Conservation (phyloP, 179 eudicot genomes). For the Drosera spatulata region DNA sequence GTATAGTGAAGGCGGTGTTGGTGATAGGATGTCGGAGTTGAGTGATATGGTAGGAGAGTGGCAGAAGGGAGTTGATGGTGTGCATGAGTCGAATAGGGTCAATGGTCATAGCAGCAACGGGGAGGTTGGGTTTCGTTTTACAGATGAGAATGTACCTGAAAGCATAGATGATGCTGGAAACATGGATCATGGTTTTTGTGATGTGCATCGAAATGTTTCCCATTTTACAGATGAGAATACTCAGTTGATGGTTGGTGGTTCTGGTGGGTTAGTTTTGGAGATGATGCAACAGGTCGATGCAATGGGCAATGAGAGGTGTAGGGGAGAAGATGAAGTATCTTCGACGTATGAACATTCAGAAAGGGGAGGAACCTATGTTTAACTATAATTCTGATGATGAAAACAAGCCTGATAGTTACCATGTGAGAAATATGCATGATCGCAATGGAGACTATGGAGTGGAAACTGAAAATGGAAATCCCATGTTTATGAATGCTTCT, state of each 20-base stretch:
- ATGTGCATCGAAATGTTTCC: no score
- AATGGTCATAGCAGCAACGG: slow-evolving; percentile 24
- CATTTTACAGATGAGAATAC: no score
- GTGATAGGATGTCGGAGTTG: slow-evolving; percentile 8
- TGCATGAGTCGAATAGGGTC: slow-evolving; percentile 9
- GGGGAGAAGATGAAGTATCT: slow-evolving; percentile 43
- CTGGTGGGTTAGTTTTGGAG: slow-evolving; percentile 1
- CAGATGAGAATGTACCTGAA: slow-evolving; percentile 23
- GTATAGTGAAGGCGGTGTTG: slow-evolving; percentile 2
- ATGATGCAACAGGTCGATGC: slow-evolving; percentile 13
- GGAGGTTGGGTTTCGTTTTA: slow-evolving; percentile 22
- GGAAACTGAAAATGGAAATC: slow-evolving; percentile 14
- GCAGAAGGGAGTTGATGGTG: slow-evolving; percentile 4
- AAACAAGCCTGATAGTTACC: slow-evolving; percentile 22
- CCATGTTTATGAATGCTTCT: slow-evolving; percentile 50
- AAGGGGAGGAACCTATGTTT: slow-evolving; percentile 85
- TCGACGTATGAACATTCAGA: slow-evolving; percentile 76
- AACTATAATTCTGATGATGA: slow-evolving; percentile 60
- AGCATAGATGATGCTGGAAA: slow-evolving; percentile 10
- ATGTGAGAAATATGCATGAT: slow-evolving; percentile 20
- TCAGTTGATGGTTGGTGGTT: no score
- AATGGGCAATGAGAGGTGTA: slow-evolving; percentile 35
- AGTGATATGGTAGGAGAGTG: slow-evolving; percentile 6
- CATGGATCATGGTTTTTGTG: no score
- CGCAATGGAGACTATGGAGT: slow-evolving; percentile 11